Evolutionary conservation across 352 stramenopile species (phyloP).

Genomic region (Phytophthora ohioensis): DNA sequence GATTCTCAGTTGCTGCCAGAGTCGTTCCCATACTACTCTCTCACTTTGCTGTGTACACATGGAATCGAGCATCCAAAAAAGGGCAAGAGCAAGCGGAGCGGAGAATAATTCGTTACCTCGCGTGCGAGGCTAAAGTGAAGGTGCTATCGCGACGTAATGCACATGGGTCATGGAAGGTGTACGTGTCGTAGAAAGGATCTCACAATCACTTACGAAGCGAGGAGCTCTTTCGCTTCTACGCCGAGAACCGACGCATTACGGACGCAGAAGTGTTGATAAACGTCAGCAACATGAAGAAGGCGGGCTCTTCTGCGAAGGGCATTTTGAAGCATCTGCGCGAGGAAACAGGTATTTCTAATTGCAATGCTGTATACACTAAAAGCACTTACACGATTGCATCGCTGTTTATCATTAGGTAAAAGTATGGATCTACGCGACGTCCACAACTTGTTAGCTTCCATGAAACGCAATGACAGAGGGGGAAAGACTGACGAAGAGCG

Average conservation of each 20-base stretch:
- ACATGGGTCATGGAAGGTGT: background rate
- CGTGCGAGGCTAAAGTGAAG: background rate
- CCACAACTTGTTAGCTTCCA: constrained; percentile 9
- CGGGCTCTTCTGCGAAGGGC: constrained; percentile 8
- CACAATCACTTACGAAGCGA: constrained; percentile 4
- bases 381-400: background rate
- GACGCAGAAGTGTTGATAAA: background rate
- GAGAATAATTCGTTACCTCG: constrained; percentile 10
- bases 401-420: constrained; percentile 3
- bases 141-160: background rate
- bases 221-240: background rate
- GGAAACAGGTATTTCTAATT: constrained; percentile 6
- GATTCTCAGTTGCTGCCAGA: constrained; percentile 1
- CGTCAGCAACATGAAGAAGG: background rate
- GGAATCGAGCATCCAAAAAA: constrained; percentile 18
- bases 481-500: constrained; percentile 11
- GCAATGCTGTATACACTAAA: background rate
- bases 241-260: constrained; percentile 13
- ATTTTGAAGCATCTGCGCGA: constrained; percentile 16
- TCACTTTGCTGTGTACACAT: constrained; percentile 12
- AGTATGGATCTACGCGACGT: constrained; percentile 17
- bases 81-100: constrained; percentile 11
- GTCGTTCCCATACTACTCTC: constrained; percentile 10
- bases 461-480: background rate
- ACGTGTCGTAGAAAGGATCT: background rate